Base-by-base conservation (phyloP, 176 grass and related monocot genomes). In the Lolium multiflorum region DNA sequence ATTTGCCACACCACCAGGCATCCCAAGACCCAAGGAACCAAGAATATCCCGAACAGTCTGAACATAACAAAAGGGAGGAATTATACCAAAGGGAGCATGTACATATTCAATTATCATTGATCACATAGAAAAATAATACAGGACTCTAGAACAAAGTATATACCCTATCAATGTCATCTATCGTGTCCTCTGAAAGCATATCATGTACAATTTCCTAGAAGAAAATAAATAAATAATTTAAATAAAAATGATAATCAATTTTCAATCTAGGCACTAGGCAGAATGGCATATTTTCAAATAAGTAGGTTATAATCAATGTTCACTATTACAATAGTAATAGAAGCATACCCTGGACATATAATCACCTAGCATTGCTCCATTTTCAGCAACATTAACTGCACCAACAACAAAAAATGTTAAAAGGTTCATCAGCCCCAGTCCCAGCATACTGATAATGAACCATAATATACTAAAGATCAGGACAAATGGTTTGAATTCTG, bases 31-130 rank as follows among this genome's bases (percentile, higher is more conserved):
- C 37, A 95, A 61, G 89, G 91, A 86, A 84, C 94, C 89, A 84
- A 95, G 88, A 85, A 98, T 74, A 78, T 95, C 90, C 12, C 59
- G 86, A 86, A 98, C 83, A 86, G 85, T 89, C 96, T 98, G 86
- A 63, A 90, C 72, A 82, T 66, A 85, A 47, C 48, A 57, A 31
- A 85, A 82, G 26, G 58, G 44, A 44, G 11, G 12, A 56, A 69
- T 74, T 14, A 26, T 25, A 87, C 76, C 4, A 66, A 83, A 38
- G 43, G 22, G 46, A 11, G 63, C 44, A 77, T 77, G 13, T 60
- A 15, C 17, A 88, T 7, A 41, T 5, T 43, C 41, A 43, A 43
- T 43, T 65, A 83, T 66, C 21, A 58, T 7, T 47, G 21, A 18
- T 24, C 73, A 81, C 20, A 69, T 64, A 48, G 69, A 48, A 38